A percentile compares a stretch with the other conserved stretches of the same genome.
Evolutionary conservation across 805 yeast species (phyloP).

Genomic region (Diddensiella transvaalensis): DNA sequence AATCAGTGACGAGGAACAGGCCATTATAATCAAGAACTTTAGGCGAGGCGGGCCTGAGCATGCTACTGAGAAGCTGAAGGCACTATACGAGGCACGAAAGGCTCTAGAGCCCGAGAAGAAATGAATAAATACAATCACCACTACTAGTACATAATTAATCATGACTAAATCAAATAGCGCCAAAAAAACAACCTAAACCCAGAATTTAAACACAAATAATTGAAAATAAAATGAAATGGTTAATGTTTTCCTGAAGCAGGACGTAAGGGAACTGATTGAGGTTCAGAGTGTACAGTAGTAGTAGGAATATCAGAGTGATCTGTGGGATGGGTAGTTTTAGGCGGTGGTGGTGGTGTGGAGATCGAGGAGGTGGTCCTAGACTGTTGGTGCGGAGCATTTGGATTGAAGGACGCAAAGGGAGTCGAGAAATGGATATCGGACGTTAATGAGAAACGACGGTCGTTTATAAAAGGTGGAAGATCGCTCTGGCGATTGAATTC

Average conservation of each 20-base stretch:
- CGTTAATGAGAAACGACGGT: background rate
- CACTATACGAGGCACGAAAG: conserved; percentile 22
- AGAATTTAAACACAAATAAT: background rate
- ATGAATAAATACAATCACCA: background rate
- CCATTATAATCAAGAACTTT: conserved; percentile 22
- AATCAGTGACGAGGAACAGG: conserved; percentile 6
- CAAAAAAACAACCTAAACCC: background rate
- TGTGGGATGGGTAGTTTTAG: no score
- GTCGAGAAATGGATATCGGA: background rate
- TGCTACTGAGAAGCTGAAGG: conserved; percentile 24
- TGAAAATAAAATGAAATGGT: no score
- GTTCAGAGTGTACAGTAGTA: no score
- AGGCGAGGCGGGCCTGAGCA: conserved; percentile 29
- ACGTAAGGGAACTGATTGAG: no score
- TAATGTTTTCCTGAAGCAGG: no score
- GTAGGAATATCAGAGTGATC: no score
- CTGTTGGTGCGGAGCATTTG: no score
- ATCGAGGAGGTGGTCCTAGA: no score
- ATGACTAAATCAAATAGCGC: background rate
- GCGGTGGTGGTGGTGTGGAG: no score
- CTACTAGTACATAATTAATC: background rate
- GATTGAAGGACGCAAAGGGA: no score
- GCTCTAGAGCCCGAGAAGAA: conserved; percentile 13
- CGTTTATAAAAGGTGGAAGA: conserved; percentile 1
- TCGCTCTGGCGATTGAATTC: background rate